phyloP scores from a whole-genome alignment of 495 filamentous ascomycete genomes.

The Penicillium canariense region DNA sequence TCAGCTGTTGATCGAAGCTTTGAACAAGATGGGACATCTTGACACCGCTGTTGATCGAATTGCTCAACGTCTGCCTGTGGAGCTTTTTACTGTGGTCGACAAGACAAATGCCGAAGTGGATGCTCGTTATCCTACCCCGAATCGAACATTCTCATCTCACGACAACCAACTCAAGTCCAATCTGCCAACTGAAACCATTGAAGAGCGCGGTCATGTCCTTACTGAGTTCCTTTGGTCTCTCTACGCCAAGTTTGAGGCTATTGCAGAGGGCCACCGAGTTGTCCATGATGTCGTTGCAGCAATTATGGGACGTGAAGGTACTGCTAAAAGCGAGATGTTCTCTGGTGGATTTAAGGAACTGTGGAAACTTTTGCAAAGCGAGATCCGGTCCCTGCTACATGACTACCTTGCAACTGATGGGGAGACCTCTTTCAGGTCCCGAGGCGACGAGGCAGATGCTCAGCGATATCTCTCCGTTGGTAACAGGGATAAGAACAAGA shows the following conservation, averaged over 20 bases:
- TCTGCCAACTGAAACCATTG: constrained; percentile 63
- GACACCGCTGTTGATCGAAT: constrained; percentile 84
- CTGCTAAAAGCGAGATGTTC: constrained; percentile 53
- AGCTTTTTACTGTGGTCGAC: constrained; percentile 90
- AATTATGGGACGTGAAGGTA: constrained; percentile 72
- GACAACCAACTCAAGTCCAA: constrained; percentile 44
- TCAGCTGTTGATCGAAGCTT: constrained; percentile 77
- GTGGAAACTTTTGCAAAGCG: constrained; percentile 87
- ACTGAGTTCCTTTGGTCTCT: constrained; percentile 87
- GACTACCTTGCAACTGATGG: constrained; percentile 96
- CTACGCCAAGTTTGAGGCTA: constrained; percentile 95
- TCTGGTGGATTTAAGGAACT: constrained; percentile 84
- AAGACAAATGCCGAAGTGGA: constrained; percentile 93
- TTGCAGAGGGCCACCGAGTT: constrained; percentile 91
- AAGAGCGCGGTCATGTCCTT: constrained; percentile 74
- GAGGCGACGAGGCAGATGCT: constrained; percentile 45
- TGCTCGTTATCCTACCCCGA: constrained; percentile 74
- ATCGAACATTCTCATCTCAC: constrained; percentile 54
- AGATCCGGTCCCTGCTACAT: constrained; percentile 90
- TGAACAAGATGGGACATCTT: constrained; percentile 83
- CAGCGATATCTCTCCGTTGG: constrained; percentile 58
- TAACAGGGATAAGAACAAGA: constrained; percentile 68
- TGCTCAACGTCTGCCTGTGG: constrained; percentile 89
- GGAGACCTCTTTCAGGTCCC: constrained; percentile 53
- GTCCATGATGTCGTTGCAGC: constrained; percentile 85